Conservation (phyloP, 225 moss, liverwort and hornwort species). For the Sphagnum tenellum region DNA sequence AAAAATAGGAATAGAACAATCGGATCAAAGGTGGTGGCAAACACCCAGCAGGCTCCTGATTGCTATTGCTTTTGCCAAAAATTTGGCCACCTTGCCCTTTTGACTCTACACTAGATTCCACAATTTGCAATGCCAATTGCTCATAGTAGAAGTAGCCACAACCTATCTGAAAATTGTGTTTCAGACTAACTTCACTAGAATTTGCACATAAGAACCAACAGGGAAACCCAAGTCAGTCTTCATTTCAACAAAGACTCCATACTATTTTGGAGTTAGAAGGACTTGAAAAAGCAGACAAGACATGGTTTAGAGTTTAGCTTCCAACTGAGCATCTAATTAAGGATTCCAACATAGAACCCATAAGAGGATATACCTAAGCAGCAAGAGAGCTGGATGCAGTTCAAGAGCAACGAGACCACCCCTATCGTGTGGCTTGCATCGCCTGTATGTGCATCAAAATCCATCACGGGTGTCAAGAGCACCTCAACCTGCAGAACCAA, state of each 20-base stretch:
- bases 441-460: constrained; percentile 64
- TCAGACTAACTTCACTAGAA: constrained; percentile 54
- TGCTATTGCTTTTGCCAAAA: not conserved
- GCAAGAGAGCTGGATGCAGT: constrained; percentile 80
- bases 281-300: not conserved
- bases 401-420: constrained; percentile 72
- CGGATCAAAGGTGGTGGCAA: constrained; percentile 48
- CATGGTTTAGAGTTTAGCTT: not conserved
- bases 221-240: no score
- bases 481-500: constrained; percentile 64
- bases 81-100: not conserved
- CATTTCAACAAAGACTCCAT: no score
- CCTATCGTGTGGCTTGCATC: constrained; percentile 79
- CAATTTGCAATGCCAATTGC: constrained; percentile 69
- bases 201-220: constrained; percentile 26
- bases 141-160: constrained; percentile 66
- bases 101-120: constrained; percentile 15
- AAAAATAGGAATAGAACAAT: no score
- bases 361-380: constrained; percentile 43
- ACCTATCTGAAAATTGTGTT: constrained; percentile 68
- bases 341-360: not conserved
- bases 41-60: constrained; percentile 2
- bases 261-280: no score
- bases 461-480: constrained; percentile 61
- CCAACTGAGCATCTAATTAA: not conserved